phyloP scores from a whole-genome alignment of 768 basidiomycete genomes.

The Tricholoma flavovirens region DNA sequence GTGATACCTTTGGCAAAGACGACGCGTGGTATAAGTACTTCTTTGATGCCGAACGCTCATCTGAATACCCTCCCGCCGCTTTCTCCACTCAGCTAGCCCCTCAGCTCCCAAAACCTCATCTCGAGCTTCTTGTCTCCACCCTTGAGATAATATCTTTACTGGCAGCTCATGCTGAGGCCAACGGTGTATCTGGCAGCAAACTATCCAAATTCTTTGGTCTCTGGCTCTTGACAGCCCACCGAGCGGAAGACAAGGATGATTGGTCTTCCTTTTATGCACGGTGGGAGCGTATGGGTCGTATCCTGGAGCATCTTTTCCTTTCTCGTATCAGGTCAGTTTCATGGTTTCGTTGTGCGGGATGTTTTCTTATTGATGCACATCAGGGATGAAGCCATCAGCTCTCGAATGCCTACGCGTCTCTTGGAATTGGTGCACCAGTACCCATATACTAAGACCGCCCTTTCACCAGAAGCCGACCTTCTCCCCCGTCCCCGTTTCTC shows the following conservation, averaged over 20 bases:
- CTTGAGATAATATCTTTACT: conserved; percentile 64
- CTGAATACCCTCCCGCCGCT: conserved; percentile 55
- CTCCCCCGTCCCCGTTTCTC: conserved; percentile 64
- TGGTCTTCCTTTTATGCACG: conserved; percentile 63
- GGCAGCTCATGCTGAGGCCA: conserved; percentile 66
- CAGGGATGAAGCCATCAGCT: conserved; percentile 53
- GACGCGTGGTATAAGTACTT: conserved; percentile 68
- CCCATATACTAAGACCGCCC: conserved; percentile 43
- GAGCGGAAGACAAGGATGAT: conserved; percentile 46
- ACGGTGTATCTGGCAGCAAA: conserved; percentile 74
- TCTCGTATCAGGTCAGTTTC: conserved; percentile 57
- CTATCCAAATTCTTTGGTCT: conserved; percentile 67
- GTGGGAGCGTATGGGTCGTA: conserved; percentile 70
- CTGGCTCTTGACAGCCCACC: conserved; percentile 57
- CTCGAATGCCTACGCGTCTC: conserved; percentile 63
- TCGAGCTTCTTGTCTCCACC: conserved; percentile 50
- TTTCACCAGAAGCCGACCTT: conserved; percentile 34
- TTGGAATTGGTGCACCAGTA: conserved; percentile 66
- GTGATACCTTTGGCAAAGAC: conserved; percentile 52
- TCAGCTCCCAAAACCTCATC: conserved; percentile 51
- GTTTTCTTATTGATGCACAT: conserved; percentile 7
- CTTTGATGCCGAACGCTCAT: conserved; percentile 49
- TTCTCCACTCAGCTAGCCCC: conserved; percentile 60
- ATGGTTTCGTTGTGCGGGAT: not conserved
- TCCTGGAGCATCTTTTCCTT: conserved; percentile 74